phyloP scores from a whole-genome alignment of 352 stramenopile genomes.

The Pythium periplocum region DNA sequence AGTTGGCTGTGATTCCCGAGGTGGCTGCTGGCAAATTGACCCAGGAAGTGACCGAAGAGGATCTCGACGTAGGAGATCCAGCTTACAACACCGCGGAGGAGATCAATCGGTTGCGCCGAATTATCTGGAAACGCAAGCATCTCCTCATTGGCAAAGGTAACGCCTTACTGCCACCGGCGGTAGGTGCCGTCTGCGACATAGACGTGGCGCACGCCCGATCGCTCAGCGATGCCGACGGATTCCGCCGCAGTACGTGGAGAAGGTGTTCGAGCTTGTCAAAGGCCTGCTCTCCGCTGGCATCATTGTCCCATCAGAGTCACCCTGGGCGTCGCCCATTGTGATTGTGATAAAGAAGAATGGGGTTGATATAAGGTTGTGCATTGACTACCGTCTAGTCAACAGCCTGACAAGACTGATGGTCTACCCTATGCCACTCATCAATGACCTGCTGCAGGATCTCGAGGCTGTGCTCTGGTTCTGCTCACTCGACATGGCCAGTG shows the following conservation, averaged over 20 bases:
- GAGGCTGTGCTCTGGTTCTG: slow-evolving; percentile 12
- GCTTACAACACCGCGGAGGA: slow-evolving; percentile 8
- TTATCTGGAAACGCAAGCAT: slow-evolving; percentile 13
- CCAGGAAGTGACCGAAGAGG: slow-evolving; percentile 13
- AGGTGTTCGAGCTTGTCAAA: slow-evolving; percentile 23
- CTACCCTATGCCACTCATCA: slow-evolving; percentile 19
- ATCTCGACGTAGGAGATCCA: slow-evolving; percentile 14
- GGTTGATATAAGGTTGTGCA: slow-evolving; percentile 24
- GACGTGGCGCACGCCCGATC: slow-evolving; percentile 22
- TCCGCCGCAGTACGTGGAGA: slow-evolving; percentile 12
- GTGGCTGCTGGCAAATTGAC: not conserved
- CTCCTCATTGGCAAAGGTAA: slow-evolving; percentile 26
- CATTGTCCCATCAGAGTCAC: slow-evolving; percentile 12
- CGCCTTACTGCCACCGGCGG: slow-evolving; percentile 6
- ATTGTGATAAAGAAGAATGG: slow-evolving; percentile 38
- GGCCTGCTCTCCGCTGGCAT: slow-evolving; percentile 15
- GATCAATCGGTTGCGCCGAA: slow-evolving; percentile 8
- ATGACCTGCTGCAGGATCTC: slow-evolving; percentile 18
- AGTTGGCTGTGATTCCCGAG: slow-evolving; percentile 21
- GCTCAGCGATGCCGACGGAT: slow-evolving; percentile 13
- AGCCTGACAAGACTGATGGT: slow-evolving; percentile 17
- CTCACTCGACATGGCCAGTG: slow-evolving; percentile 20
- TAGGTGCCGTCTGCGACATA: slow-evolving; percentile 25
- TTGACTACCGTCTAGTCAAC: slow-evolving; percentile 22
- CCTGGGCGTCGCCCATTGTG: slow-evolving; percentile 28